phyloP scores from a whole-genome alignment of 192 early-diverging fungal genomes.

The Podila minutissima region DNA sequence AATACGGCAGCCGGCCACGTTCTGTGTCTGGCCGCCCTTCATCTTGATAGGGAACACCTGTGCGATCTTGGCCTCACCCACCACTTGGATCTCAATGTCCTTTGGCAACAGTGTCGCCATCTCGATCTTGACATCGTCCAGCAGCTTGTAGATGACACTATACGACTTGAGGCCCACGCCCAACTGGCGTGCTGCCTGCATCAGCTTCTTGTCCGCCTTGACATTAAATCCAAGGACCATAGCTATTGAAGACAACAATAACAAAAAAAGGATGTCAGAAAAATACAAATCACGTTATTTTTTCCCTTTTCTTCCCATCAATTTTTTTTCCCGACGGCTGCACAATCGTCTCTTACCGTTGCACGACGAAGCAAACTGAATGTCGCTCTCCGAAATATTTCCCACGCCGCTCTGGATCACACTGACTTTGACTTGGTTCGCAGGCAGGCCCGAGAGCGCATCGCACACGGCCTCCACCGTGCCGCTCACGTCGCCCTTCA shows the following conservation, averaged over 20 bases:
- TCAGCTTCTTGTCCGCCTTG: slow-evolving; percentile 80
- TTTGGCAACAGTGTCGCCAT: slow-evolving; percentile 83
- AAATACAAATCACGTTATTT: neutral
- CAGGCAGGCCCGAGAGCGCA: slow-evolving; percentile 79
- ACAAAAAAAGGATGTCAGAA: neutral
- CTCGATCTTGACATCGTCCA: slow-evolving; percentile 88
- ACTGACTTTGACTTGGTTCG: slow-evolving; percentile 76
- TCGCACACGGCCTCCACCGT: slow-evolving; percentile 89
- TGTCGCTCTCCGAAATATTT: slow-evolving; percentile 85
- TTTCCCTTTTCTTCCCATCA: neutral
- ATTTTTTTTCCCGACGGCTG: neutral
- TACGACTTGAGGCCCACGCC: slow-evolving; percentile 75
- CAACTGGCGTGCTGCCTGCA: slow-evolving; percentile 64
- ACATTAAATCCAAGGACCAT: slow-evolving; percentile 91
- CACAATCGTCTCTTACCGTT: slow-evolving; percentile 24
- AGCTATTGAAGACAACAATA: slow-evolving; percentile 41
- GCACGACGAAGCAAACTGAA: slow-evolving; percentile 73
- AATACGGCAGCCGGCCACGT: slow-evolving; percentile 87
- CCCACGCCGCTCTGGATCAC: slow-evolving; percentile 88
- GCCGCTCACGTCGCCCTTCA: slow-evolving; percentile 95
- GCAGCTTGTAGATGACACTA: slow-evolving; percentile 92
- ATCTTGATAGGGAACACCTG: slow-evolving; percentile 87
- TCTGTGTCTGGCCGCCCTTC: slow-evolving; percentile 76
- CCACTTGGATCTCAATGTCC: slow-evolving; percentile 76
- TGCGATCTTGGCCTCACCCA: slow-evolving; percentile 88